phyloP scores from a whole-genome alignment of 352 stramenopile genomes.

The Pythium chondricola region DNA sequence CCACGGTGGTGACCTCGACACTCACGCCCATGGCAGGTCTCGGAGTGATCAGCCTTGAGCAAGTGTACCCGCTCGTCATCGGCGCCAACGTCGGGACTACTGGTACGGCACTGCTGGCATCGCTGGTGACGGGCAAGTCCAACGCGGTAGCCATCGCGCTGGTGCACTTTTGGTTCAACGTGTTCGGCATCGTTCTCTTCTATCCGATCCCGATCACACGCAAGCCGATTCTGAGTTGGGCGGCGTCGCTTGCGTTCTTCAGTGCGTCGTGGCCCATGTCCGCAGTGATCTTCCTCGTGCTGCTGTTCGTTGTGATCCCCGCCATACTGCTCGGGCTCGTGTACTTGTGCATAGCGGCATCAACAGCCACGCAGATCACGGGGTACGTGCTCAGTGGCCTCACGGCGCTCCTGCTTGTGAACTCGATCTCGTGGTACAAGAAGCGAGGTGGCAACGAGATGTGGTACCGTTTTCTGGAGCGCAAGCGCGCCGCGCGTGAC shows the following conservation, averaged over 20 bases:
- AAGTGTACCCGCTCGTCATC: constrained; percentile 64
- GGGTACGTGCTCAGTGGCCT: not conserved
- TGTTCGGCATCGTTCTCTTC: constrained; percentile 66
- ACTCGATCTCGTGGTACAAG: not conserved
- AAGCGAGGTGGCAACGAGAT: not conserved
- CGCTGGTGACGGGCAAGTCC: constrained; percentile 45
- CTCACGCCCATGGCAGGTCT: constrained; percentile 64
- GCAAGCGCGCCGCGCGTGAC: not conserved
- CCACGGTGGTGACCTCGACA: constrained; percentile 61
- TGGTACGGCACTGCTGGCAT: constrained; percentile 54
- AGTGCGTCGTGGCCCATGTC: constrained; percentile 18
- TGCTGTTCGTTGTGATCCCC: constrained; percentile 12
- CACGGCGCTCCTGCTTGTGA: not conserved
- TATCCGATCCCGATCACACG: constrained; percentile 73
- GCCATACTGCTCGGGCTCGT: constrained; percentile 7
- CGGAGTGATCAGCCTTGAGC: constrained; percentile 52
- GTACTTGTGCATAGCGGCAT: constrained; percentile 15
- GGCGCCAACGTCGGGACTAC: constrained; percentile 81
- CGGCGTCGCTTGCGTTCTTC: constrained; percentile 28
- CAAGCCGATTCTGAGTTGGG: constrained; percentile 34
- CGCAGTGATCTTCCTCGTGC: constrained; percentile 13
- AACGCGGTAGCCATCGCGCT: constrained; percentile 64
- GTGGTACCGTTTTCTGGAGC: constrained; percentile 2
- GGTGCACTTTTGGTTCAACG: constrained; percentile 76
- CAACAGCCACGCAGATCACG: not conserved